Base-by-base conservation (phyloP, 441 rosid species). In the Bocquillonia castaneifolia region DNA sequence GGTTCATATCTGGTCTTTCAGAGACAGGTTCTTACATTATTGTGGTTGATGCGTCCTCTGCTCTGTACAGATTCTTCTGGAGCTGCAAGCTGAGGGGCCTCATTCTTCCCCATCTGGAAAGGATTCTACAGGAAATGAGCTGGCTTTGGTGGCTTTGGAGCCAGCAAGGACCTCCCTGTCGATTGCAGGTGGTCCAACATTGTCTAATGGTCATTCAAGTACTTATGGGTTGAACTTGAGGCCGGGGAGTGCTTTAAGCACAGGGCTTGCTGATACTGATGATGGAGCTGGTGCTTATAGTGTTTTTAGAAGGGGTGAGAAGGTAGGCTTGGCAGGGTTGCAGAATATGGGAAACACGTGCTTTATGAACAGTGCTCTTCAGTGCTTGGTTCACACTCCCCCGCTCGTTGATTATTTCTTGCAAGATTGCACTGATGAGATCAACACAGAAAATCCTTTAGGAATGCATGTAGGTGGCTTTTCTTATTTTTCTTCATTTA, bases 321-420 rank as follows among this genome's bases (percentile, higher is more conserved):
- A 59, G 72, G 87, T 84, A 59, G 96, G 96, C 72, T 74, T 87
- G 81, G 82, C 85, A 29, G 96, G 92, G 71, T 67, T 89, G 54
- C 86, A 82, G 72, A 89, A 89, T 70, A 84, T 89, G 80, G 96
- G 92, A 58, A 89, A 89, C 73, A 89, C 96, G 72, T 89, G 95
- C 74, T 89, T 89, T 72, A 87, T 89, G 95, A 89, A 89, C 76
- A 89, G 90, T 68, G 79, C 92, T 75, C 64, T 87, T 31, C 96
- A 87, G 74, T 89, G 92, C 82, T 75, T 89, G 73, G 88, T 79
- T 29, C 92, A 84, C 76, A 85, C 96, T 9, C 84, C 89, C 15
- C 80, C 74, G 59, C 83, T 89, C 70, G 89, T 85, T 65, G 88
- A 87, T 64, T 89, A 80, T 78, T 87, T 87, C 66, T 83, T 84